phyloP scores from a whole-genome alignment of 1,139 yeast genomes.

The Scheffersomyces parashehatae region DNA sequence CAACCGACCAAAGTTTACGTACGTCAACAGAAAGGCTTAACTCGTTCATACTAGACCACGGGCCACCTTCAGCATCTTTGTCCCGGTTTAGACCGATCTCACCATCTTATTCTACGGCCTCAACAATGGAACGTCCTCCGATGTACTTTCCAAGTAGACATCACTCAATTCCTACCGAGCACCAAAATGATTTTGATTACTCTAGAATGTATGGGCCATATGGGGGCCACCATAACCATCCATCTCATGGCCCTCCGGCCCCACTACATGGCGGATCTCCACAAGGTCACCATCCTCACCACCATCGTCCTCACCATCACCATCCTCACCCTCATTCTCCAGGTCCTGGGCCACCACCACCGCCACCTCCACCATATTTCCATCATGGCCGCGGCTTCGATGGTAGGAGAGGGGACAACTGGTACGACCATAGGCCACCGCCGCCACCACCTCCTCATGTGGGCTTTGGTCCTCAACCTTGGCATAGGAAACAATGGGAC shows the following conservation, averaged over 20 bases:
- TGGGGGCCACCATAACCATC: constrained; percentile 1
- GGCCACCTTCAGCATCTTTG: not conserved
- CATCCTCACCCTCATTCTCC: constrained; percentile 3
- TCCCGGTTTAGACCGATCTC: not conserved
- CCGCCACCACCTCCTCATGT: constrained; percentile 3
- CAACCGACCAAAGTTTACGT: not conserved
- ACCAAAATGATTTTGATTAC: constrained; percentile 4
- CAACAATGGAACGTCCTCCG: not conserved
- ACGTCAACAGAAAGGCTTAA: not conserved
- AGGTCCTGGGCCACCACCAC: constrained; percentile 7
- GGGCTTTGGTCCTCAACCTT: constrained; percentile 3
- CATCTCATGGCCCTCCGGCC: constrained; percentile 5
- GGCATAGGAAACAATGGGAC: constrained; percentile 2
- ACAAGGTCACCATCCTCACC: constrained; percentile 8
- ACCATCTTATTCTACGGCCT: not conserved
- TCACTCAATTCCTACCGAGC: not conserved
- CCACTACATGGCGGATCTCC: constrained; percentile 7
- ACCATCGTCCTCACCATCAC: constrained; percentile 7
- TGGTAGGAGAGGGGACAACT: not conserved
- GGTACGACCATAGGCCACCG: constrained; percentile 1
- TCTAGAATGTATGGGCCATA: constrained; percentile 3
- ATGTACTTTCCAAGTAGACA: not conserved
- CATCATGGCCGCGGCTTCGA: constrained; percentile 1
- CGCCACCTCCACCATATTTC: constrained; percentile 2
- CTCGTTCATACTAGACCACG: constrained; percentile 2